These are phyloP conservation scores for Nasturtium officinale DNA, from an alignment of 345 rosid genomes.

Conservation along the genomic window DNA sequence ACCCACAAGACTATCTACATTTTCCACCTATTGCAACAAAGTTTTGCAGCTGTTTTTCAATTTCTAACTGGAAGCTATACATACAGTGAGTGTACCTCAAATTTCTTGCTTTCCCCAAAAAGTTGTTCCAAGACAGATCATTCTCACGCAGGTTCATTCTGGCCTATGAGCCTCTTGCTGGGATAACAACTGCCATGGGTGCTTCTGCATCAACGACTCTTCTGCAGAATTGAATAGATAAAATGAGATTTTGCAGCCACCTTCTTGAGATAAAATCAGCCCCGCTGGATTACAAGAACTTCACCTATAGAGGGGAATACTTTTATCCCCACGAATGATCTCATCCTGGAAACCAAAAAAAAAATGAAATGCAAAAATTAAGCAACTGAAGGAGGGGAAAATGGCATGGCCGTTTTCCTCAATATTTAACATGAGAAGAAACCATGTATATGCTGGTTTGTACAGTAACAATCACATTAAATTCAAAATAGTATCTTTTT, in stretches of 20 bases:
- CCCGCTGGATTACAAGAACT: slow-evolving; percentile 36
- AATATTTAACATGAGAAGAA: background rate
- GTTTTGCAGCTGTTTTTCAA: slow-evolving; percentile 2
- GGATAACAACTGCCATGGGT: slow-evolving; percentile 78
- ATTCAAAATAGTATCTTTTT: no score
- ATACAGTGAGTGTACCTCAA: slow-evolving; percentile 52
- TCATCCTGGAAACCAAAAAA: slow-evolving; percentile 57
- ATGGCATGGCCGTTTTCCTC: background rate
- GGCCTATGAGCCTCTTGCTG: slow-evolving; percentile 55
- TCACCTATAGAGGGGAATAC: slow-evolving; percentile 88
- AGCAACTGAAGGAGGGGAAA: background rate
- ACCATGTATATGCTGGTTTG: background rate
- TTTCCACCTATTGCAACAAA: background rate
- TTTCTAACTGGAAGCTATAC: background rate
- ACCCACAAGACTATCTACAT: background rate
- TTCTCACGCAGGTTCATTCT: slow-evolving; percentile 65
- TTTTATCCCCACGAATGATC: slow-evolving; percentile 86
- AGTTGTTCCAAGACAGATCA: slow-evolving; percentile 82
- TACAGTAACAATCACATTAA: no score
- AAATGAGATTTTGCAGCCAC: slow-evolving; percentile 30
- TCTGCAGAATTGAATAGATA: slow-evolving; percentile 60
- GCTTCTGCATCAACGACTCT: slow-evolving; percentile 86
- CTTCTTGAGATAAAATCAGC: slow-evolving; percentile 9
- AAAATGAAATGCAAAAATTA: slow-evolving; percentile 20
- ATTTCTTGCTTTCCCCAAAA: slow-evolving; percentile 58